A percentile compares a stretch with the other conserved stretches of the same genome.
Evolutionary conservation across 768 basidiomycete genomes (phyloP).

Genomic region (Pholiota molesta): DNA sequence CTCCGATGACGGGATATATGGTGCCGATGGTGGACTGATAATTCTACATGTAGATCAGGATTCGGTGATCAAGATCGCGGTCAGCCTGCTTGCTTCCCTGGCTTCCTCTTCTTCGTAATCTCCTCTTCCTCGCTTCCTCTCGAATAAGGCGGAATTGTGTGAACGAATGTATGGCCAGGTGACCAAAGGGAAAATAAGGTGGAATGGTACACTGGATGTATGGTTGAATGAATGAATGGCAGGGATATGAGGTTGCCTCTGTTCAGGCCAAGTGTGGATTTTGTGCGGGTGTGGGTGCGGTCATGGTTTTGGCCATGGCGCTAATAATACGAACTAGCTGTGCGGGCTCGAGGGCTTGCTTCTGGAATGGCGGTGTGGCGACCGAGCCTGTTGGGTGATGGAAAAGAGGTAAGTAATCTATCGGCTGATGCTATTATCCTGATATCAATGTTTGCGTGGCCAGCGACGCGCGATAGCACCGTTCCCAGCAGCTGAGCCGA

Average conservation of each 20-base stretch:
- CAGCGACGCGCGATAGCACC: not conserved
- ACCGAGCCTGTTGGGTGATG: slow-evolving; percentile 12
- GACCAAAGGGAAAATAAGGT: not conserved
- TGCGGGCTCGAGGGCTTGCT: slow-evolving; percentile 11
- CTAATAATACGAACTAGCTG: slow-evolving; percentile 3
- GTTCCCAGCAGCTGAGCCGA: not conserved
- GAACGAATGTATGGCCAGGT: not conserved
- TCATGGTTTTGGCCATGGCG: not conserved
- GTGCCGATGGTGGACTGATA: slow-evolving; percentile 1
- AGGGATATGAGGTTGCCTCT: not conserved
- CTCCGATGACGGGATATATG: slow-evolving; percentile 4
- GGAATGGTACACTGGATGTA: not conserved
- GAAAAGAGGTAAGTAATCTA: slow-evolving; percentile 1
- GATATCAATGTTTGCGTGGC: not conserved
- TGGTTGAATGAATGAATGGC: not conserved
- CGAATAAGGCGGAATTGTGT: not conserved
- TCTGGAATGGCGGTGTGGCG: slow-evolving; percentile 11
- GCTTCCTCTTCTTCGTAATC: not conserved
- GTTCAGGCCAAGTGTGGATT: not conserved
- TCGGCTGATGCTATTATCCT: not conserved
- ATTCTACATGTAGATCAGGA: slow-evolving; percentile 13
- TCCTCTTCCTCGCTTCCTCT: slow-evolving; percentile 1
- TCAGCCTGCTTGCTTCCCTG: not conserved
- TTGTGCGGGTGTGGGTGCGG: not conserved
- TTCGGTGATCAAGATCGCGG: slow-evolving; percentile 11